Base-by-base conservation (phyloP, 805 yeast genomes). In the Yarrowia hollandica region DNA sequence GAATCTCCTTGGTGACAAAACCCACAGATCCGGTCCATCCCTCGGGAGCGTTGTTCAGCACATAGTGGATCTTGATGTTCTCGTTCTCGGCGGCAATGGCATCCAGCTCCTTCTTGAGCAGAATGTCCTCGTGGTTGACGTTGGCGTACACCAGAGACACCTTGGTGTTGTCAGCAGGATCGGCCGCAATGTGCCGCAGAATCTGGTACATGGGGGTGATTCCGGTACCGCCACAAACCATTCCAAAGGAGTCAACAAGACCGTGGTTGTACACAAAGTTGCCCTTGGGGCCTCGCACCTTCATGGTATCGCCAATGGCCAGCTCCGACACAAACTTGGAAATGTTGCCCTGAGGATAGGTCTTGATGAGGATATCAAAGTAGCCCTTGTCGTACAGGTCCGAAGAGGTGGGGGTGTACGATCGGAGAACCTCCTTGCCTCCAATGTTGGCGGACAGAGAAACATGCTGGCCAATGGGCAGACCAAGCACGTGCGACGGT, bases 191-290 rank as follows among this genome's bases (percentile, higher is more conserved):
- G 12, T 94, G 82, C 79, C 46, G 88, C 65, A 72, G 83, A 81
- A 90, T 85, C 77, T 90, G 97, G 74, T 83, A 89, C 97, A 90
- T 90, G 71, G 97, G 97, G 7, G 97, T 86, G 68, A 90, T 86
- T 71, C 97, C 96, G 38, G 97, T 89, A 69, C 97, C 97, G 65
- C 97, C 97, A 35, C 96, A 95, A 64, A 91, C 84, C 97, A 90
- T 90, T 52, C 86, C 90, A 60, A 90, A 78, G 59, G 79, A 78
- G 60, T 80, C 75, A 52, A 82, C 85, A 83, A 87, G 82, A 72
- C 88, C 88, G 65, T 90, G 88, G 50, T 82, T 77, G 75, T 90
- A 91, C 61, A 84, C 81, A 78, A 88, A 90, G 68, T 83, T 83
- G 10, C 97, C 97, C 75, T 88, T 88, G 67, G 97, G 97, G 33